Conservation (phyloP, 805 yeast genomes). For the Kuraishia molischiana region DNA sequence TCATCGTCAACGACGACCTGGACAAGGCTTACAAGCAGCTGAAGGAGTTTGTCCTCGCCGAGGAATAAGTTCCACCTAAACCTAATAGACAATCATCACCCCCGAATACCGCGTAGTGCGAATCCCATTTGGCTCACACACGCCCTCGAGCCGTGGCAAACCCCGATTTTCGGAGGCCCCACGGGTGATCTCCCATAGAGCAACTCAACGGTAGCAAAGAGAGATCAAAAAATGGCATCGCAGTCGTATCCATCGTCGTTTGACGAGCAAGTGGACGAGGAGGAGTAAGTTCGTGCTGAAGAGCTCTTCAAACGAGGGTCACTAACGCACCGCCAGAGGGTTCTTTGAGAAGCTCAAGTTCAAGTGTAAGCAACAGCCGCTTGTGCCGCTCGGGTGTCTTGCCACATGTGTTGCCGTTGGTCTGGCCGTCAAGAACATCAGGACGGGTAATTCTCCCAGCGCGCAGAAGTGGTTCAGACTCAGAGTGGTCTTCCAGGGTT, state of each 20-base stretch:
- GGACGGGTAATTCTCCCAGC: constrained; percentile 57
- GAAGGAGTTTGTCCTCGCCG: constrained; percentile 60
- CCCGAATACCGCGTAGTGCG: no score
- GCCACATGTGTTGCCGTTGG: constrained; percentile 75
- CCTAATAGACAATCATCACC: no score
- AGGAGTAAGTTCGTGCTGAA: constrained; percentile 8
- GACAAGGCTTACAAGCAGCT: constrained; percentile 81
- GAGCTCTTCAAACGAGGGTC: background rate
- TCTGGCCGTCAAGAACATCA: constrained; percentile 68
- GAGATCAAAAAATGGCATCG: constrained; percentile 28
- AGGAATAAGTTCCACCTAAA: constrained; percentile 10
- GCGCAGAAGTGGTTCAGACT: constrained; percentile 86
- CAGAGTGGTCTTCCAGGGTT: constrained; percentile 82
- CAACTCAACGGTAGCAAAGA: no score
- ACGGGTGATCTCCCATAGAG: no score
- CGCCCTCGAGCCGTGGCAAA: no score
- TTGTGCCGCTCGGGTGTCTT: constrained; percentile 76
- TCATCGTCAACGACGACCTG: constrained; percentile 84
- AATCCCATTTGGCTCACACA: no score
- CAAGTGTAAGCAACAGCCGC: constrained; percentile 77
- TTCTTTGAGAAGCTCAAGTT: constrained; percentile 46
- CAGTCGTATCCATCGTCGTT: constrained; percentile 39
- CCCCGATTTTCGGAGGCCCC: no score
- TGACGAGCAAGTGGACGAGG: constrained; percentile 26
- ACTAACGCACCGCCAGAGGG: constrained; percentile 29